These are phyloP conservation scores for Coemansia sp. DNA, from an alignment of 192 early-diverging fungal species.

Conservation along the genomic window DNA sequence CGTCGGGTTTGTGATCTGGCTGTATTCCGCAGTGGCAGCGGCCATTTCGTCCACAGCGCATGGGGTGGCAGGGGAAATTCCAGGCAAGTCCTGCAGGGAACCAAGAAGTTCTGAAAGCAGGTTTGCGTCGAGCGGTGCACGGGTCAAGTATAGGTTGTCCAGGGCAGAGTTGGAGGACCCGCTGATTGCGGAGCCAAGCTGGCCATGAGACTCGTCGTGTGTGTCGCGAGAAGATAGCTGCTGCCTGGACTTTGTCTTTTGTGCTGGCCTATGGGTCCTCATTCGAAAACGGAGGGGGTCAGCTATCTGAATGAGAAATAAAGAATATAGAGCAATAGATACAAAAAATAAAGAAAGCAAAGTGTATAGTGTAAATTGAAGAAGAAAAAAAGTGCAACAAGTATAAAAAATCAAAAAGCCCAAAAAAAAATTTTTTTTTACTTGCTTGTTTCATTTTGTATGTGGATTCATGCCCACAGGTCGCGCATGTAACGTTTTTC, in stretches of 20 bases:
- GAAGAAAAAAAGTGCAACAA: neutral
- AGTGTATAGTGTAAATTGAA: conserved; percentile 1
- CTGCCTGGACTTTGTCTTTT: neutral
- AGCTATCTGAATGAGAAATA: neutral
- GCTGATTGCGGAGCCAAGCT: neutral
- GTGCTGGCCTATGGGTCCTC: neutral
- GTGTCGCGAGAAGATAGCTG: neutral
- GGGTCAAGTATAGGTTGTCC: conserved; percentile 10
- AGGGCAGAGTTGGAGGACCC: neutral
- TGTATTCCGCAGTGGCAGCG: neutral
- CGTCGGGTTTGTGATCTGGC: conserved; percentile 12
- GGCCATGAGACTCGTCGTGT: neutral
- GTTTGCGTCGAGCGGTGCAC: conserved; percentile 15
- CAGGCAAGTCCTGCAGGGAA: conserved; percentile 5
- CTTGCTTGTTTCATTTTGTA: neutral
- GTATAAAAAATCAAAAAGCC: conserved; percentile 1
- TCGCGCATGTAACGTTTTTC: conserved; percentile 49
- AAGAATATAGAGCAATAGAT: neutral
- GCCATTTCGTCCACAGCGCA: neutral
- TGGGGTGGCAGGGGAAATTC: neutral
- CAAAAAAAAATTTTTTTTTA: neutral
- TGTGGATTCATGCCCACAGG: conserved; percentile 32
- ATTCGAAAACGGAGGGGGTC: neutral
- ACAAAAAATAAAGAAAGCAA: neutral
- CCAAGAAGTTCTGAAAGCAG: conserved; percentile 23